Evolutionary conservation across 257 asterid species (phyloP).

Genomic region (Thymus quinquecostatus): DNA sequence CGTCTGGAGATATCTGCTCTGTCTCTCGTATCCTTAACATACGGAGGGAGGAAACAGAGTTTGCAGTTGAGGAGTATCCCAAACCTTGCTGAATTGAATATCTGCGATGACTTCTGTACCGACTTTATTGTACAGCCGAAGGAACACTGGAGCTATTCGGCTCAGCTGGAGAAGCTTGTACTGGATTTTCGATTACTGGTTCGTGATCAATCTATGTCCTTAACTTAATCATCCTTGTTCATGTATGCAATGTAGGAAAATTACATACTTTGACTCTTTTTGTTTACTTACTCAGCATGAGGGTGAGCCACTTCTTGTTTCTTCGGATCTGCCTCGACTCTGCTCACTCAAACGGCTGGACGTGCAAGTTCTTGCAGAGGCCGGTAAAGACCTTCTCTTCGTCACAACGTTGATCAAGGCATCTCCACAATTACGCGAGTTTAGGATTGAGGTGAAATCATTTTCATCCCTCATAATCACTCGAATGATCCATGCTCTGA

Average conservation of each 20-base stretch:
- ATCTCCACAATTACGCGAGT: constrained; percentile 1
- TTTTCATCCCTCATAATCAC: no score
- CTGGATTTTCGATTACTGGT: not conserved
- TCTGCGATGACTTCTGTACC: not conserved
- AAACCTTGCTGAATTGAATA: not conserved
- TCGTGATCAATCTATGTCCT: not conserved
- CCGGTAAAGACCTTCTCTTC: not conserved
- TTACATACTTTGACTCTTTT: not conserved
- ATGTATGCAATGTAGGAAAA: not conserved
- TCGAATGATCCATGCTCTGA: no score
- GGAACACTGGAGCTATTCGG: not conserved
- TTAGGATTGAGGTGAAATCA: not conserved
- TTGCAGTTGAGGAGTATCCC: not conserved
- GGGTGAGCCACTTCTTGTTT: not conserved
- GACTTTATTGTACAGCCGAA: not conserved
- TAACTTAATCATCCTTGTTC: not conserved
- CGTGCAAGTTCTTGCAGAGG: not conserved
- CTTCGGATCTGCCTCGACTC: not conserved
- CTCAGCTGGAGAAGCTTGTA: constrained; percentile 2
- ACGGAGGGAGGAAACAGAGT: not conserved
- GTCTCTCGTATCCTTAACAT: not conserved
- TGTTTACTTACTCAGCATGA: not conserved
- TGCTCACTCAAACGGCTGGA: not conserved
- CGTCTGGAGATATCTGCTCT: constrained; percentile 1
- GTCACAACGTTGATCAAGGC: constrained; percentile 4